Conservation (phyloP, 768 basidiomycete species). For the Termitomyces sp. region DNA sequence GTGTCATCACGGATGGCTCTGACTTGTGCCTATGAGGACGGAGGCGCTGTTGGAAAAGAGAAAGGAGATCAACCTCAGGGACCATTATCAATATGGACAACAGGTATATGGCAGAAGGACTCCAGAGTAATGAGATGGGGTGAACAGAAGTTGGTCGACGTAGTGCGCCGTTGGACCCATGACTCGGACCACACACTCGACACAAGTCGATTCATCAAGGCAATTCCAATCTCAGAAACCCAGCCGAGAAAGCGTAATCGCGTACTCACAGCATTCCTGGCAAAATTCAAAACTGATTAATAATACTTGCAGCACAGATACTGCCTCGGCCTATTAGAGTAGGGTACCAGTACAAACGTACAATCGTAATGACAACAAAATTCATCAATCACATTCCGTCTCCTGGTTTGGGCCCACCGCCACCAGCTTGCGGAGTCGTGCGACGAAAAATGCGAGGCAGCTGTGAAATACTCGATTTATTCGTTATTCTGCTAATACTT, state of each 20-base stretch:
- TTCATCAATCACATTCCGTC: neutral
- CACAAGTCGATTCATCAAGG: constrained; percentile 25
- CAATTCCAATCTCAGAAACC: constrained; percentile 11
- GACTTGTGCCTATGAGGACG: constrained; percentile 20
- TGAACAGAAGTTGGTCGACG: constrained; percentile 45
- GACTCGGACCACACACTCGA: constrained; percentile 17
- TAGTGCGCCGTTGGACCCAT: constrained; percentile 37
- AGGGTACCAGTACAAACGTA: neutral
- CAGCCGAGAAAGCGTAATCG: neutral
- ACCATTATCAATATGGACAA: constrained; percentile 68
- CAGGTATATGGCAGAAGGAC: constrained; percentile 64
- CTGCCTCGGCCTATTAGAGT: neutral
- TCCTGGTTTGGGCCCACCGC: neutral
- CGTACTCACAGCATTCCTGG: constrained; percentile 4
- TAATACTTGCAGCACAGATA: neutral
- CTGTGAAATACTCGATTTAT: too few species aligned
- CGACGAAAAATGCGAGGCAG: too few species aligned
- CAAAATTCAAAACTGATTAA: constrained; percentile 3
- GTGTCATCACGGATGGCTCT: constrained; percentile 8
- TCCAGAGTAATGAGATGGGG: constrained; percentile 53
- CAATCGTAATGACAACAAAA: neutral
- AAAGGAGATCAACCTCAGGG: constrained; percentile 25
- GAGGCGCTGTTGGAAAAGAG: constrained; percentile 20
- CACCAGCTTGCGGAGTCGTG: too few species aligned
- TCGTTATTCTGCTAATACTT: too few species aligned